phyloP scores from a whole-genome alignment of 208 protist species.

The Crithidia bombi region DNA sequence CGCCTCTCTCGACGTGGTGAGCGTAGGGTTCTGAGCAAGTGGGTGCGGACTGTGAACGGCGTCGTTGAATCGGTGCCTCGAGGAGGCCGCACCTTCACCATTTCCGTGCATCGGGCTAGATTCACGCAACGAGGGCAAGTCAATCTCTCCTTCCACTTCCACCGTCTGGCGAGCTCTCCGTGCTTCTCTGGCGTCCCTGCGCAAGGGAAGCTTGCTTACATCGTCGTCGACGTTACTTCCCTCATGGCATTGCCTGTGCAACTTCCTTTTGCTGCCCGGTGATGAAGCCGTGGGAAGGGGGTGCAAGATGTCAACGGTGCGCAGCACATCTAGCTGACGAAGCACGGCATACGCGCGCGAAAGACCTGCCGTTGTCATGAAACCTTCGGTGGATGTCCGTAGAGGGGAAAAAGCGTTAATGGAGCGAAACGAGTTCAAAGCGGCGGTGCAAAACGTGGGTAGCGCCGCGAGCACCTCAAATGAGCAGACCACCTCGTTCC shows the following conservation, averaged over 20 bases:
- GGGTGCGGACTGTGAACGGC: no score
- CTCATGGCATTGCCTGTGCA: neutral
- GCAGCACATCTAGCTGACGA: slow-evolving; percentile 59
- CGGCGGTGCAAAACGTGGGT: no score
- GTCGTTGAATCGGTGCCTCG: no score
- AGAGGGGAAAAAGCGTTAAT: neutral
- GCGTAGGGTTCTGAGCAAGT: neutral
- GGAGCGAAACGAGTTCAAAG: neutral
- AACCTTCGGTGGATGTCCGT: neutral
- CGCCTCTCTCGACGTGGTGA: neutral
- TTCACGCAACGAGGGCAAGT: neutral
- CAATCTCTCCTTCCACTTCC: neutral
- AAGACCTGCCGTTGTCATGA: slow-evolving; percentile 44
- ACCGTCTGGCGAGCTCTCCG: neutral
- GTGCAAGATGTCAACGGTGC: slow-evolving; percentile 49
- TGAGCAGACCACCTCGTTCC: no score
- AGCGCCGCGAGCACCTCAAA: no score
- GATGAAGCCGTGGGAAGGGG: slow-evolving; percentile 24
- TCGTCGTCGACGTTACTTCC: neutral
- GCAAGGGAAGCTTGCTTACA: neutral
- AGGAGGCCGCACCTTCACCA: no score
- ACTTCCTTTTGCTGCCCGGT: neutral
- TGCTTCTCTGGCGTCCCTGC: neutral
- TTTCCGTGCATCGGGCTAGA: neutral
- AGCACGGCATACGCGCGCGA: slow-evolving; percentile 74